These are phyloP conservation scores for Mycena vitilis DNA, from an alignment of 768 basidiomycete genomes.

Conservation along the genomic window DNA sequence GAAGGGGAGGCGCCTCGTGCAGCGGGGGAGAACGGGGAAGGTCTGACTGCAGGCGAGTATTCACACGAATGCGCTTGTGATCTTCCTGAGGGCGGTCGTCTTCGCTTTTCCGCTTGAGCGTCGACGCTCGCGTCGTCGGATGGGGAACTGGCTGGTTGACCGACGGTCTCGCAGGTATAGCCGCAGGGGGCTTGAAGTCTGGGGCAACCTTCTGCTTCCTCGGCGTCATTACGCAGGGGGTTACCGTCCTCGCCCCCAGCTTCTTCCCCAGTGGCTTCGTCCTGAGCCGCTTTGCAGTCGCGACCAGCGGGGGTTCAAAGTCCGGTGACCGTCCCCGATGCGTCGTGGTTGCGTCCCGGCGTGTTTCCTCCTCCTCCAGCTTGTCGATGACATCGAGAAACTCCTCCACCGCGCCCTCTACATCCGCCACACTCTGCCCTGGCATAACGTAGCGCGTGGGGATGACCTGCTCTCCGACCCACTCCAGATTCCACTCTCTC, in stretches of 20 bases:
- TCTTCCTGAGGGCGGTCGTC: constrained; percentile 12
- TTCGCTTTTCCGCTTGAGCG: constrained; percentile 29
- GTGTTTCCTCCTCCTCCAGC: constrained; percentile 26
- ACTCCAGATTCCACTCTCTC: constrained; percentile 62
- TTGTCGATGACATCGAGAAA: constrained; percentile 32
- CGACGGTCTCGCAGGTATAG: constrained; percentile 1
- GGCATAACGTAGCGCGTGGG: constrained; percentile 35
- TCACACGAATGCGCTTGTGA: constrained; percentile 20
- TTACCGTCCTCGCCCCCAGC: constrained; percentile 17
- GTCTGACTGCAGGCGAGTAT: background rate
- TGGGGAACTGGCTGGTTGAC: constrained; percentile 1
- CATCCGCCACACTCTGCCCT: constrained; percentile 29
- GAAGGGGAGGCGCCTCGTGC: background rate
- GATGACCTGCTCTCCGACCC: constrained; percentile 21
- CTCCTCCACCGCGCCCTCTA: constrained; percentile 26
- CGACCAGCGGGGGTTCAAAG: constrained; percentile 20
- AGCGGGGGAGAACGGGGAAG: background rate
- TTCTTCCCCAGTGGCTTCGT: background rate
- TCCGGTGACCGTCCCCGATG: constrained; percentile 26
- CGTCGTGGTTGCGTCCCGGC: background rate
- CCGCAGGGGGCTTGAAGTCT: constrained; percentile 16
- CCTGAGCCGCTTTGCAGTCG: background rate
- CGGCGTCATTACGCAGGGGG: background rate
- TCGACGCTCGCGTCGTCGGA: background rate
- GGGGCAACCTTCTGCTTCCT: constrained; percentile 12